Conservation (phyloP, 305 asterid species). For the Withania somnifera region DNA sequence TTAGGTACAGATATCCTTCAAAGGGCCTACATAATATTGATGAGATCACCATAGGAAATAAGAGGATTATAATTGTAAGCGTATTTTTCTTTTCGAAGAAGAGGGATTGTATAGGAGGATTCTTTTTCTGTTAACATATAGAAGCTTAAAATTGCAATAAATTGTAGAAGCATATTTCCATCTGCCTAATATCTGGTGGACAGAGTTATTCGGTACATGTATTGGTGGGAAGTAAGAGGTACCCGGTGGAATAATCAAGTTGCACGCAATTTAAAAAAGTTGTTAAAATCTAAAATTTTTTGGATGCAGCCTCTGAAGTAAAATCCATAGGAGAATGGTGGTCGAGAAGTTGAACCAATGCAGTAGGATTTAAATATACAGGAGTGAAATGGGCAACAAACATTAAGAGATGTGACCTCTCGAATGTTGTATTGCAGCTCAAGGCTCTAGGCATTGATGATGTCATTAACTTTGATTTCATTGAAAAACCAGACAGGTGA, state of each 20-base stretch:
- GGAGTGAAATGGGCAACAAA: neutral
- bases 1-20: neutral
- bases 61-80: neutral
- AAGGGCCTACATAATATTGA: neutral
- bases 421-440: constrained; percentile 89
- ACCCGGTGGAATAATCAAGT: neutral
- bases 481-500: constrained; percentile 85
- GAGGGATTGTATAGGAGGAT: neutral
- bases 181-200: neutral
- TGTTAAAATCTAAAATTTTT: neutral
- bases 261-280: neutral
- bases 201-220: neutral
- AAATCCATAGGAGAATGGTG: neutral
- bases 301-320: neutral
- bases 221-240: neutral
- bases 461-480: constrained; percentile 80
- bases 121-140: neutral
- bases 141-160: neutral
- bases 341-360: neutral
- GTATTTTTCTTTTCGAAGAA: neutral
- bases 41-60: neutral
- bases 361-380: neutral
- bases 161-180: neutral
- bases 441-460: constrained; percentile 89
- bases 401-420: constrained; percentile 88